phyloP scores from a whole-genome alignment of 2,329 filamentous ascomycete genomes.

The Shiraia sp. region DNA sequence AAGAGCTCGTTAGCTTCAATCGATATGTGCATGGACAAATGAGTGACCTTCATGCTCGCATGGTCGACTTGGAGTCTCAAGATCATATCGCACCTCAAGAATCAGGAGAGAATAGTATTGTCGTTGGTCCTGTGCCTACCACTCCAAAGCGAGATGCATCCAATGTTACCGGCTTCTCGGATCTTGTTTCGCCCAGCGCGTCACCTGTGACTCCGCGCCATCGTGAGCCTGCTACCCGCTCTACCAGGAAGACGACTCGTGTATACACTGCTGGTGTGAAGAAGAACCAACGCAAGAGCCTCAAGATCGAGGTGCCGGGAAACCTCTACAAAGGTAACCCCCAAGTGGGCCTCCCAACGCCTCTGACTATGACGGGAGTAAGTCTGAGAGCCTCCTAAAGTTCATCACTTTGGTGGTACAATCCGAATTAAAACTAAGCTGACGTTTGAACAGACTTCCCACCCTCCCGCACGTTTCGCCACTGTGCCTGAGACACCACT shows the following conservation, averaged over 20 bases:
- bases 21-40: neutral
- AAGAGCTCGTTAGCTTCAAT: slow-evolving; percentile 3
- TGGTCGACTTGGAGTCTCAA: slow-evolving; percentile 76
- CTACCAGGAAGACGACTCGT: too few species aligned
- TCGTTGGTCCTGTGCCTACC: too few species aligned
- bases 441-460: neutral
- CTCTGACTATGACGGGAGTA: slow-evolving; percentile 8
- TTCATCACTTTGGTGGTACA: neutral
- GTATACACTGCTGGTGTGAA: neutral
- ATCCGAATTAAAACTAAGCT: neutral
- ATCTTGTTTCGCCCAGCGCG: slow-evolving; percentile 1
- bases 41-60: slow-evolving; percentile 76
- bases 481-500: slow-evolving; percentile 5
- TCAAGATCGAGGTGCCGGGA: slow-evolving; percentile 15
- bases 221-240: neutral
- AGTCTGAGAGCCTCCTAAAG: neutral
- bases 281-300: slow-evolving; percentile 9
- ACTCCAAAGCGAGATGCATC: too few species aligned
- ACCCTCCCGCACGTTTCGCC: neutral
- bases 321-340: neutral
- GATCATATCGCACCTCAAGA: too few species aligned
- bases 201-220: slow-evolving; percentile 1
- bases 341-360: slow-evolving; percentile 10
- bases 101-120: too few species aligned
- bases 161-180: too few species aligned